Base-by-base conservation (phyloP, 2,329 filamentous ascomycete genomes). In the Pseudovirgaria hyperparasitica region DNA sequence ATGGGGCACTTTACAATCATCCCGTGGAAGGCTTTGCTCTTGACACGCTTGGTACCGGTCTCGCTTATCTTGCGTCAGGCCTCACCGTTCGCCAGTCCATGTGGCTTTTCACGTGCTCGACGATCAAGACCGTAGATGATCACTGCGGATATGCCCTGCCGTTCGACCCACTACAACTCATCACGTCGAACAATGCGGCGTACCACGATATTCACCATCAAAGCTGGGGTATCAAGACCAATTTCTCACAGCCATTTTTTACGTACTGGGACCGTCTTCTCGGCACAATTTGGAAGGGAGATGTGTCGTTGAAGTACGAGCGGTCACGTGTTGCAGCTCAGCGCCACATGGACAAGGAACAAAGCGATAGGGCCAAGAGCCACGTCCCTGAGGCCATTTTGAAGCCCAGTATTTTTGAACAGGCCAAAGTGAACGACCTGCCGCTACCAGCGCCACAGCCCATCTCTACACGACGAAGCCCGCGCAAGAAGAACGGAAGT, bases 171-270 rank as follows among this genome's bases (percentile, higher is more conserved):
- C 64, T 96, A 28, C 86, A 94, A 64, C 76, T 79, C 48, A 67
- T 96, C 34, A 92, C 86, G 23, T 80, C 80, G 52, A 96, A 98
- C 65, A 94, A 96, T 42, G 87, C 90, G 15, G 78, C 76, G 19
- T 98, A 96, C 56, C 90, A 98, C 50, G 90, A 98, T 48, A 87
- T 98, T 32, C 90, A 98, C 57, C 90, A 98, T 59, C 90, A 98
- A 58, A 92, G 82, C 56, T 96, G 87, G 86, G 90, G 90, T 31
- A 93, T 98, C 67, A 98, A 96, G 69, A 81, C 78, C 38, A 92
- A 92, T 58, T 92, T 84, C 54, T 79, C 76, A 5, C 82, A 92
- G 55, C 82, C 82, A 3, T 92, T 86, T 60, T 94, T 96, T 59
- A 94, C 81, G 25, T 85, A 94, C 58, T 96, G 90, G 84, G 90